Conservation (phyloP, 2,329 filamentous ascomycete species). For the Neonectria faginata region DNA sequence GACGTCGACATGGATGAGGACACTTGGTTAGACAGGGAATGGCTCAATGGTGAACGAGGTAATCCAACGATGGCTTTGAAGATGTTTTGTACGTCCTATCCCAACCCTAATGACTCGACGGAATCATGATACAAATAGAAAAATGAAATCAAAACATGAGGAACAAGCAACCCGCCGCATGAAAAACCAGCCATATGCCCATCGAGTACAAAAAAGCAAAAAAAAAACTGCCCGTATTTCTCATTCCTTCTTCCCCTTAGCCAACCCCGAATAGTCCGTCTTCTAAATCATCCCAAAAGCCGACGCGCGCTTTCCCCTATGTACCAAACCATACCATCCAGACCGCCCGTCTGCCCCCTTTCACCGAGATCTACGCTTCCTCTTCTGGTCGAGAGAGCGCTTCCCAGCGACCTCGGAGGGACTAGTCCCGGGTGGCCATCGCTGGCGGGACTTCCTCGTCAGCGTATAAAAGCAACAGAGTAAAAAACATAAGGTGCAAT, state of each 20-base stretch:
- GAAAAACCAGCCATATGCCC: slow-evolving; percentile 37
- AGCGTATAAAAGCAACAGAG: slow-evolving; percentile 31
- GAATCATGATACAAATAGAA: slow-evolving; percentile 46
- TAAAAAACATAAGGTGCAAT: slow-evolving; percentile 46
- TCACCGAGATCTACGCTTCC: slow-evolving; percentile 33
- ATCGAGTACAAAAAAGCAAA: slow-evolving; percentile 36
- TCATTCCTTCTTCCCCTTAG: slow-evolving; percentile 16
- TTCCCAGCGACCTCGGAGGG: slow-evolving; percentile 38
- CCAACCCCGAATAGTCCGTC: slow-evolving; percentile 34
- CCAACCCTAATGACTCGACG: slow-evolving; percentile 42
- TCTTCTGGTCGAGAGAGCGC: slow-evolving; percentile 35
- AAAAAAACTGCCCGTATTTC: slow-evolving; percentile 23
- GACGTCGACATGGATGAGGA: neutral
- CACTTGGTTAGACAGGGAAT: neutral
- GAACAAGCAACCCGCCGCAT: slow-evolving; percentile 37
- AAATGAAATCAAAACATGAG: slow-evolving; percentile 36
- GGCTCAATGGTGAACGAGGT: slow-evolving; percentile 4
- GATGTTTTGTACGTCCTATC: slow-evolving; percentile 43
- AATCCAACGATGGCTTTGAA: slow-evolving; percentile 29
- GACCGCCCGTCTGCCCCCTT: slow-evolving; percentile 33
- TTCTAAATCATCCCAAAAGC: slow-evolving; percentile 44
- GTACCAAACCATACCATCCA: slow-evolving; percentile 38
- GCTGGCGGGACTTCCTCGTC: slow-evolving; percentile 36
- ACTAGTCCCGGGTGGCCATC: slow-evolving; percentile 35
- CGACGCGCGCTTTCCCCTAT: slow-evolving; percentile 42